Base-by-base conservation (phyloP, 2,329 filamentous ascomycete genomes). In the Aspergillus hiratsukae region DNA sequence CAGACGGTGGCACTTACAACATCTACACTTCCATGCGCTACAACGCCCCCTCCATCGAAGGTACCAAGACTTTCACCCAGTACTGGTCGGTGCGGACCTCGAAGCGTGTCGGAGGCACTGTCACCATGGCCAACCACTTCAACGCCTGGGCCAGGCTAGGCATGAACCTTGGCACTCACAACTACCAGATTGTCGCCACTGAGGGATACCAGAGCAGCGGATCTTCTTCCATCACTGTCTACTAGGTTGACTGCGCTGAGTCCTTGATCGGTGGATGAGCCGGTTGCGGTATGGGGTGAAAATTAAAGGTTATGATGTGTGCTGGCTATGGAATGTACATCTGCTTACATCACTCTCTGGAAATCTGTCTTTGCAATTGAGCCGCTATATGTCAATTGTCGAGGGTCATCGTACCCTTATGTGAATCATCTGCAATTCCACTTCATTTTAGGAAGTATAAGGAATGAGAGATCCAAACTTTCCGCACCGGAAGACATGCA, bases 151-250 rank as follows among this genome's bases (percentile, higher is more conserved):
- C 64, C 5, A 49, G 49, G 6, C 57, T 67, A 21, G 72, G 72
- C 1, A 60, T 76, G 66, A 61, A 60, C 5, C 23, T 75, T 41
- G 72, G 72, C 0, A 65, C 64, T 4, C 67, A 68, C 56, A 66
- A 76, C 58, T 76, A 76, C 54, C 74, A 76, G 64, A 75, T 77
- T 52, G 63, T 78, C 14, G 72, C 73, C 1, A 77, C 72, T 1
- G 76, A 78, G 63, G 75, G 75, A 1, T 77, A 77, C 51, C 55
- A 75, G 61, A 75, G 73, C 59, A 74, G 68, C 57, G 75, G 75
- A 1, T 69, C 65, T 35, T 62, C 72, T 2, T 62, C 59, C 21
- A 72, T 77, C 31, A 76, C 73, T 23, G 72, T 76, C n/a, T 67
- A 51, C 1, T 67, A 51, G 31, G 31, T 5, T 1, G 4, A 17